Evolutionary conservation across 495 filamentous ascomycete genomes (phyloP).

Genomic region (Penicillium goetzii): DNA sequence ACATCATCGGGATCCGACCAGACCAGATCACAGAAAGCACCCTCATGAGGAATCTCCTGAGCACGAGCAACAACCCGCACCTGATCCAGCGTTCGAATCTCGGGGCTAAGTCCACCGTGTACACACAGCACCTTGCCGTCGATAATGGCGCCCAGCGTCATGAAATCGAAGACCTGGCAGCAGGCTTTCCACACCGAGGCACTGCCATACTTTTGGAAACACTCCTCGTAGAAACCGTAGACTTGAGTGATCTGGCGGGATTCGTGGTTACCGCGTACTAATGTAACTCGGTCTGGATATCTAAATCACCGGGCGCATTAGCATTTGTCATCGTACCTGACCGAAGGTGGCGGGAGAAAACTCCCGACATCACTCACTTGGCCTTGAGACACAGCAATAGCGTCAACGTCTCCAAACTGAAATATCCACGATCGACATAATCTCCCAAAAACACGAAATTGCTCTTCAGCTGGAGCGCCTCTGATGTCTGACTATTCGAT

Average conservation of each 20-base stretch:
- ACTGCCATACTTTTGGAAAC: slow-evolving; percentile 96
- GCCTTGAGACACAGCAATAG: slow-evolving; percentile 95
- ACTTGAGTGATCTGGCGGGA: slow-evolving; percentile 98
- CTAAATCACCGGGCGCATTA: slow-evolving; percentile 45
- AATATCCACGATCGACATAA: slow-evolving; percentile 97
- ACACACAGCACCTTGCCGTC: slow-evolving; percentile 97
- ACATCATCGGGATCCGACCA: slow-evolving; percentile 99
- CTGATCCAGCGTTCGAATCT: slow-evolving; percentile 95
- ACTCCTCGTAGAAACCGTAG: slow-evolving; percentile 99
- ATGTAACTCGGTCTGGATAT: slow-evolving; percentile 91
- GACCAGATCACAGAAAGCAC: slow-evolving; percentile 96
- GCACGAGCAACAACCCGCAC: slow-evolving; percentile 96
- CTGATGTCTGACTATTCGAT: slow-evolving; percentile 47
- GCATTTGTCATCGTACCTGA: neutral
- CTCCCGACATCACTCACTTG: slow-evolving; percentile 61
- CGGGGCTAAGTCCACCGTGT: slow-evolving; percentile 93
- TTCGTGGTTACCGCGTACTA: slow-evolving; percentile 97
- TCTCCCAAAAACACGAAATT: slow-evolving; percentile 97
- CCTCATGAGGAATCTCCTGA: slow-evolving; percentile 97
- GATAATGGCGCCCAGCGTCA: slow-evolving; percentile 93
- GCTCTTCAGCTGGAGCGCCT: slow-evolving; percentile 56
- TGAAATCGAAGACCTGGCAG: slow-evolving; percentile 98
- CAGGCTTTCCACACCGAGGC: slow-evolving; percentile 99
- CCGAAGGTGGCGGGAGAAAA: neutral
- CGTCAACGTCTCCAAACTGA: slow-evolving; percentile 96